Percentiles rank a stretch among this genome's conserved stretches.
Conservation (phyloP, 345 rosid genomes). For the Chamaenerion angustifolium region DNA sequence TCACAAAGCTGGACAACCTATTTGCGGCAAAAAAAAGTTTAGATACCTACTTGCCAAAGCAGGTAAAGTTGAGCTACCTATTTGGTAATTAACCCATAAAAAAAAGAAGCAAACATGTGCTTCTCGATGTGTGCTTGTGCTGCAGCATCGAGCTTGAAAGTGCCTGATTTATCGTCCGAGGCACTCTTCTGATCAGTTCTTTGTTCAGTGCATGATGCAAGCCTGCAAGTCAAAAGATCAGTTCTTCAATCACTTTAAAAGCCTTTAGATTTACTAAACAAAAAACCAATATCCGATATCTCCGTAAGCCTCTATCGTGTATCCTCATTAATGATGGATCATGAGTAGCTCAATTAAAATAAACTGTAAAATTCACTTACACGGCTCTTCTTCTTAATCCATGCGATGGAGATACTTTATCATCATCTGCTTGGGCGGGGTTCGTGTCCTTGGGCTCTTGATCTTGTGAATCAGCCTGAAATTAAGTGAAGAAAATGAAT, state of each 20-base stretch:
- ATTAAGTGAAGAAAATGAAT: not conserved
- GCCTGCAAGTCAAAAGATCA: conserved; percentile 19
- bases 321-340: too few species aligned
- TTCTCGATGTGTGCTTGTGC: conserved; percentile 61
- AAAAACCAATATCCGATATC: too few species aligned
- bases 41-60: too few species aligned
- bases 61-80: too few species aligned
- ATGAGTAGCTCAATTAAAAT: too few species aligned
- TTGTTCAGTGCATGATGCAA: conserved; percentile 28
- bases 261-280: too few species aligned
- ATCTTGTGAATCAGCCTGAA: conserved; percentile 31
- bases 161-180: conserved; percentile 31
- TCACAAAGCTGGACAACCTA: too few species aligned
- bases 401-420: conserved; percentile 34
- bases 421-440: conserved; percentile 27
- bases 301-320: too few species aligned
- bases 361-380: conserved; percentile 34
- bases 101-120: too few species aligned
- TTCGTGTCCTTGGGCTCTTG: conserved; percentile 22
- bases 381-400: conserved; percentile 70
- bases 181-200: conserved; percentile 17
- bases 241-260: not conserved
- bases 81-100: too few species aligned
- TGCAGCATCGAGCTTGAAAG: conserved; percentile 56
- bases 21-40: too few species aligned